phyloP scores from a whole-genome alignment of 441 rosid genomes.

The Biscutella laevigata region DNA sequence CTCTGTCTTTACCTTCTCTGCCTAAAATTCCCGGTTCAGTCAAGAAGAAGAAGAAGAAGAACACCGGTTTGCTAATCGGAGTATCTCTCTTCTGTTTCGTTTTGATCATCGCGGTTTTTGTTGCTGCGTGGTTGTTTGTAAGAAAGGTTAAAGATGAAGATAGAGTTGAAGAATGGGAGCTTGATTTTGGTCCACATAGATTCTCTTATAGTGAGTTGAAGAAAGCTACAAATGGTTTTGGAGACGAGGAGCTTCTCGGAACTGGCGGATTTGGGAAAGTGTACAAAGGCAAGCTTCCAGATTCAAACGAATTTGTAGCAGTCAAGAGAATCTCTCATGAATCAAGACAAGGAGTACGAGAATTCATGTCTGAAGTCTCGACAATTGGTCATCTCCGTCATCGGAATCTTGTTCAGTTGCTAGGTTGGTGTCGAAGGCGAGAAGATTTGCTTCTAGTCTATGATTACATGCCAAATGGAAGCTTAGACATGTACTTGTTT shows the following conservation, averaged over 20 bases:
- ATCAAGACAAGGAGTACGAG: constrained; percentile 72
- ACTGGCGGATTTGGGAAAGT: constrained; percentile 82
- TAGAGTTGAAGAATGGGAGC: constrained; percentile 65
- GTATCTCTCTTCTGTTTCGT: constrained; percentile 33
- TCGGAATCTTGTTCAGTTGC: constrained; percentile 71
- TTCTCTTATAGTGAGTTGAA: constrained; percentile 62
- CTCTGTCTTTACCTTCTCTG: constrained; percentile 43
- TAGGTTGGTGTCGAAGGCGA: constrained; percentile 67
- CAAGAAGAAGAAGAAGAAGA: constrained; percentile 29
- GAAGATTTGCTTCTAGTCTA: constrained; percentile 63
- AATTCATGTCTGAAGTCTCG: constrained; percentile 65
- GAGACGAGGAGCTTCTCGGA: constrained; percentile 64
- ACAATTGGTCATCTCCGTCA: constrained; percentile 83
- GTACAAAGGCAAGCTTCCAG: constrained; percentile 58
- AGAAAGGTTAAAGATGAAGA: constrained; percentile 41
- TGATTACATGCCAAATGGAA: too few species aligned
- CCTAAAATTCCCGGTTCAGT: constrained; percentile 42
- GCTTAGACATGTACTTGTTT: constrained; percentile 74
- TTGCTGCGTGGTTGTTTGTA: constrained; percentile 24
- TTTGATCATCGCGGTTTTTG: constrained; percentile 24
- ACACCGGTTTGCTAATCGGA: constrained; percentile 32
- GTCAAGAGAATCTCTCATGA: constrained; percentile 69
- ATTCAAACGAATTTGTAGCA: constrained; percentile 45
- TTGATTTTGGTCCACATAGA: constrained; percentile 72
- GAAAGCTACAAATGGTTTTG: constrained; percentile 67